Percentiles rank a stretch among this genome's conserved stretches.
phyloP scores from a whole-genome alignment of 768 basidiomycete genomes.

The Suillus decipiens region DNA sequence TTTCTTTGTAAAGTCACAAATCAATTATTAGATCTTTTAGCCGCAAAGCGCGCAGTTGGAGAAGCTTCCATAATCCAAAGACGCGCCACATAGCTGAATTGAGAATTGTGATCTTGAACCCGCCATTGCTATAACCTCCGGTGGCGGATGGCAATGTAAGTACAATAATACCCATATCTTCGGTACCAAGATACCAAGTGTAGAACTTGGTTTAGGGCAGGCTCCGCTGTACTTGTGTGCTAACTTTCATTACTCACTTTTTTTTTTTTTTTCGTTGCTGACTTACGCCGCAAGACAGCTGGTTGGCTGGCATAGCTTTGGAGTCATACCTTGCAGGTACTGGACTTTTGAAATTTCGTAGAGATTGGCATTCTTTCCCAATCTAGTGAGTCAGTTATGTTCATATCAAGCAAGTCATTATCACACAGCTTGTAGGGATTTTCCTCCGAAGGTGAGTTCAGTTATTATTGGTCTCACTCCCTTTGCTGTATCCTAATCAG shows the following conservation, averaged over 20 bases:
- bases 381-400: slow-evolving; percentile 1
- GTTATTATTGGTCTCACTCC: slow-evolving; percentile 23
- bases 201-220: slow-evolving; percentile 21
- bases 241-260: slow-evolving; percentile 1
- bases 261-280: slow-evolving; percentile 11
- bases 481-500: slow-evolving; percentile 22
- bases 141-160: slow-evolving; percentile 35
- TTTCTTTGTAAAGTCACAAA: slow-evolving; percentile 1
- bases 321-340: slow-evolving; percentile 15
- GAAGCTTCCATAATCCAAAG: slow-evolving; percentile 12
- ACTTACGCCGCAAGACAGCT: slow-evolving; percentile 20
- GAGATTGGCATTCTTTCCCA: slow-evolving; percentile 13
- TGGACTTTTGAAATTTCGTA: background rate
- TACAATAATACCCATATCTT: slow-evolving; percentile 27
- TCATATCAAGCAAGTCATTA: slow-evolving; percentile 7
- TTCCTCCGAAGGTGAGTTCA: slow-evolving; percentile 10
- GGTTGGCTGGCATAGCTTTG: slow-evolving; percentile 5
- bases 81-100: slow-evolving; percentile 21
- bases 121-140: slow-evolving; percentile 18
- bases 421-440: slow-evolving; percentile 10
- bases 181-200: slow-evolving; percentile 17
- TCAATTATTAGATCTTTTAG: slow-evolving; percentile 10
- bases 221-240: slow-evolving; percentile 14
- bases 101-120: slow-evolving; percentile 11
- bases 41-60: background rate